phyloP scores from a whole-genome alignment of 345 rosid genomes.

The Aquilaria sinensis region DNA sequence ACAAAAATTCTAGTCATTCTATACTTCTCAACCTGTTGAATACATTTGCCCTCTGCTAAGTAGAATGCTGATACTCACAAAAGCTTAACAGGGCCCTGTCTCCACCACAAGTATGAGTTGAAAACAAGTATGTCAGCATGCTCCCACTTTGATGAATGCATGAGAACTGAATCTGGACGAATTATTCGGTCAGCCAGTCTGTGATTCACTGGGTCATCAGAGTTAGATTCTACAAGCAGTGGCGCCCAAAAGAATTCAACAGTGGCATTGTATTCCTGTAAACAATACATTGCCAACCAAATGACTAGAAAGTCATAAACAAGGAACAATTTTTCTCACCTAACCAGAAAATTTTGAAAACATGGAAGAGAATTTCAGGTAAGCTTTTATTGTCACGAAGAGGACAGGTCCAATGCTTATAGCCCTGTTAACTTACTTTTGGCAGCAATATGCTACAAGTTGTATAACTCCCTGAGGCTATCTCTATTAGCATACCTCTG shows the following conservation, averaged over 20 bases:
- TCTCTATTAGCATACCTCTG: constrained; percentile 49
- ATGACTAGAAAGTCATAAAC: background rate
- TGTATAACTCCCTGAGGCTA: background rate
- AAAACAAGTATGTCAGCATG: constrained; percentile 85
- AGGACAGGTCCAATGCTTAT: no score
- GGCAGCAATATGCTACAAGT: background rate
- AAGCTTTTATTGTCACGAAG: no score
- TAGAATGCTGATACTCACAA: constrained; percentile 37
- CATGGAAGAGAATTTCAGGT: no score
- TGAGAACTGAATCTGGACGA: constrained; percentile 82
- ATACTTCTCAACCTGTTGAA: background rate
- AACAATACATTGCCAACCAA: constrained; percentile 7
- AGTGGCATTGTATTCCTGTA: constrained; percentile 87
- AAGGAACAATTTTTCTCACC: no score
- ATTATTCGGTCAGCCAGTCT: constrained; percentile 69
- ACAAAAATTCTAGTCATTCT: constrained; percentile 15
- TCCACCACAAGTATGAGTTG: constrained; percentile 98
- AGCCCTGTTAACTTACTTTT: no score
- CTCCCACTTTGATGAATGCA: constrained; percentile 86
- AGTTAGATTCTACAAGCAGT: constrained; percentile 88
- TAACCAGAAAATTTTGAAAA: no score
- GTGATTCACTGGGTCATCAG: constrained; percentile 97
- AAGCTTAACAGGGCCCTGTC: constrained; percentile 89
- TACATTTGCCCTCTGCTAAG: background rate
- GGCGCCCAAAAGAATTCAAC: constrained; percentile 97